Conservation (phyloP, 2,329 filamentous ascomycete genomes). For the Graphilbum sp. region DNA sequence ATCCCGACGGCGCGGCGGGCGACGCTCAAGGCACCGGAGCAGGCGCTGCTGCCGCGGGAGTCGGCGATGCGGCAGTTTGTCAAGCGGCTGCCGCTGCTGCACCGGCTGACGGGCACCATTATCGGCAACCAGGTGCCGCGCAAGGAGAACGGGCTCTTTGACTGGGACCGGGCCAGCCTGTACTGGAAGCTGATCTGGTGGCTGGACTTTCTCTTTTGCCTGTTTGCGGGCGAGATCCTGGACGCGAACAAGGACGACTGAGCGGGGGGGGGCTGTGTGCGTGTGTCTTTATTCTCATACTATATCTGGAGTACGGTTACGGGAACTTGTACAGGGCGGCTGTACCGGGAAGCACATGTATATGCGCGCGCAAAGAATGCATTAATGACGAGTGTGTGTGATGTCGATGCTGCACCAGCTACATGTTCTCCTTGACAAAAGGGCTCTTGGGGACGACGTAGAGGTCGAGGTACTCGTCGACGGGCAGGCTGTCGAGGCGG, state of each 20-base stretch:
- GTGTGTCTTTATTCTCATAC: too few relatives aligned
- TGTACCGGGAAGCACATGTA: too few relatives aligned
- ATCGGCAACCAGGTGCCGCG: slow-evolving; percentile 63
- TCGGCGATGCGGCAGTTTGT: slow-evolving; percentile 47
- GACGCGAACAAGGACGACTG: slow-evolving; percentile 42
- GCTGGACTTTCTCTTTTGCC: slow-evolving; percentile 39
- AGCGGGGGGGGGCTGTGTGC: too few relatives aligned
- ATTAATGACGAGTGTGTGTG: too few relatives aligned
- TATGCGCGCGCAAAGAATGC: too few relatives aligned
- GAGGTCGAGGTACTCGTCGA: slow-evolving; percentile 89
- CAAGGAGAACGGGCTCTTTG: slow-evolving; percentile 59
- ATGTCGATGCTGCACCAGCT: neutral
- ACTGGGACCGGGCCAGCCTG: slow-evolving; percentile 50
- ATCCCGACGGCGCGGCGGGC: slow-evolving; percentile 52
- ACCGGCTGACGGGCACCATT: slow-evolving; percentile 55
- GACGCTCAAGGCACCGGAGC: slow-evolving; percentile 49
- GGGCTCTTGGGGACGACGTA: slow-evolving; percentile 50
- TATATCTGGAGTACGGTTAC: too few relatives aligned
- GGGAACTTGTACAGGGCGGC: too few relatives aligned
- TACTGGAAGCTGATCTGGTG: slow-evolving; percentile 54
- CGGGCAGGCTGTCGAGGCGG: slow-evolving; percentile 61
- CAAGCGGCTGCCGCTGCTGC: slow-evolving; percentile 49
- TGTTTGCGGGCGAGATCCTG: slow-evolving; percentile 43
- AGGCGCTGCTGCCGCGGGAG: slow-evolving; percentile 54
- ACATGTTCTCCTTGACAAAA: slow-evolving; percentile 21